Conservation (phyloP, 192 early-diverging fungal genomes). For the Coemansia asiatica region DNA sequence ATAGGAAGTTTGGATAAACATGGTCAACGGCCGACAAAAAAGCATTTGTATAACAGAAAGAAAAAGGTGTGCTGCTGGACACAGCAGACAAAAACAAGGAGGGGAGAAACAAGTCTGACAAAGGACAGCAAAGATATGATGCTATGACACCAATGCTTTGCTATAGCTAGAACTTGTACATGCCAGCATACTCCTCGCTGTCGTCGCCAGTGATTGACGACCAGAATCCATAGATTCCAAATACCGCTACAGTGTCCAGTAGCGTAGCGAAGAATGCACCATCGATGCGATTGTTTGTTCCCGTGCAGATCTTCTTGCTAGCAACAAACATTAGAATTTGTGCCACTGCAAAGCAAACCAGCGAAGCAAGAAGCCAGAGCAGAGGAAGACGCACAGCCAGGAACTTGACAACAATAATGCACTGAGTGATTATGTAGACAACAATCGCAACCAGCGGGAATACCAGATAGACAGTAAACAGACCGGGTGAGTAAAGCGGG, state of each 20-base stretch:
- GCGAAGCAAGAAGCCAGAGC: slow-evolving; percentile 42
- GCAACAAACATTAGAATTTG: slow-evolving; percentile 53
- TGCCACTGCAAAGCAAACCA: slow-evolving; percentile 46
- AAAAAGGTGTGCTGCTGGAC: no score
- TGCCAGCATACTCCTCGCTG: slow-evolving; percentile 36
- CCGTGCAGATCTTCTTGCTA: slow-evolving; percentile 57
- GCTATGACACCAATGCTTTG: no score
- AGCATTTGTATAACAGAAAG: no score
- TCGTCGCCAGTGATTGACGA: slow-evolving; percentile 58
- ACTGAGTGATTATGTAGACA: slow-evolving; percentile 37
- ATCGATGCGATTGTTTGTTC: slow-evolving; percentile 47
- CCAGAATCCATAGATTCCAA: slow-evolving; percentile 59
- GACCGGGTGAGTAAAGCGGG: slow-evolving; percentile 43
- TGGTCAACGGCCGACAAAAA: no score
- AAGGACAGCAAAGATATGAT: no score
- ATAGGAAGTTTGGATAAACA: neutral
- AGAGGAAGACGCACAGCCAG: slow-evolving; percentile 50
- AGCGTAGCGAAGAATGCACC: slow-evolving; percentile 59
- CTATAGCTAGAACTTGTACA: slow-evolving; percentile 54
- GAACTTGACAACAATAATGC: slow-evolving; percentile 46
- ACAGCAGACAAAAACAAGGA: no score
- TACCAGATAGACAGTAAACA: slow-evolving; percentile 53
- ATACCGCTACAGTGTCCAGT: slow-evolving; percentile 47
- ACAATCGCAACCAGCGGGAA: slow-evolving; percentile 50
- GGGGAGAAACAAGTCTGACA: no score